phyloP scores from a whole-genome alignment of 495 filamentous ascomycete genomes.

The Penicillium canariense region DNA sequence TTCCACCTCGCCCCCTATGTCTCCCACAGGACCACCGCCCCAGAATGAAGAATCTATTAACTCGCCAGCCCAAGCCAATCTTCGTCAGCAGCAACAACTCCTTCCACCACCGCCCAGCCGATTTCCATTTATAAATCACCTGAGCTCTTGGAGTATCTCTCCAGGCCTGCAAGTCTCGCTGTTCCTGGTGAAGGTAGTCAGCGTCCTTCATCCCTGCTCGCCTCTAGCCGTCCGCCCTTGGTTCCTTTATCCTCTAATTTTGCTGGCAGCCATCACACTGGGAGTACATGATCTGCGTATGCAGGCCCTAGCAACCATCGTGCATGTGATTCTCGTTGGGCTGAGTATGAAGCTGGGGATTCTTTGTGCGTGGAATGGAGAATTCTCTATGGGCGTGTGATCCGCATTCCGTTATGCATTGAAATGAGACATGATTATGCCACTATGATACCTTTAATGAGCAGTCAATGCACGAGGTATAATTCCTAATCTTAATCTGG shows the following conservation, averaged over 20 bases:
- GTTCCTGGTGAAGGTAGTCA: slow-evolving; percentile 56
- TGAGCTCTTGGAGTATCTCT: slow-evolving; percentile 23
- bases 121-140: slow-evolving; percentile 27
- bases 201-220: slow-evolving; percentile 56
- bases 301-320: slow-evolving; percentile 25
- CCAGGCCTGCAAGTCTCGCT: slow-evolving; percentile 38
- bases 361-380: slow-evolving; percentile 36
- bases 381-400: background rate
- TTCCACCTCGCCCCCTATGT: slow-evolving; percentile 22
- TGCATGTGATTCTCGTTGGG: slow-evolving; percentile 35
- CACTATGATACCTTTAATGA: slow-evolving; percentile 5
- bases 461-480: too few species aligned
- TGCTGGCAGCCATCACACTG: slow-evolving; percentile 56
- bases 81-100: slow-evolving; percentile 48
- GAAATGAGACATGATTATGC: slow-evolving; percentile 7
- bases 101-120: slow-evolving; percentile 50
- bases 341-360: slow-evolving; percentile 30
- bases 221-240: slow-evolving; percentile 58
- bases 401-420: background rate
- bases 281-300: slow-evolving; percentile 22
- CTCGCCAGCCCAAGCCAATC: slow-evolving; percentile 22
- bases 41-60: slow-evolving; percentile 24
- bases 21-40: slow-evolving; percentile 19
- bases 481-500: too few species aligned
- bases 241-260: slow-evolving; percentile 60